These are phyloP conservation scores for Paulownia fortunei DNA, from an alignment of 257 asterid genomes.

Conservation along the genomic window DNA sequence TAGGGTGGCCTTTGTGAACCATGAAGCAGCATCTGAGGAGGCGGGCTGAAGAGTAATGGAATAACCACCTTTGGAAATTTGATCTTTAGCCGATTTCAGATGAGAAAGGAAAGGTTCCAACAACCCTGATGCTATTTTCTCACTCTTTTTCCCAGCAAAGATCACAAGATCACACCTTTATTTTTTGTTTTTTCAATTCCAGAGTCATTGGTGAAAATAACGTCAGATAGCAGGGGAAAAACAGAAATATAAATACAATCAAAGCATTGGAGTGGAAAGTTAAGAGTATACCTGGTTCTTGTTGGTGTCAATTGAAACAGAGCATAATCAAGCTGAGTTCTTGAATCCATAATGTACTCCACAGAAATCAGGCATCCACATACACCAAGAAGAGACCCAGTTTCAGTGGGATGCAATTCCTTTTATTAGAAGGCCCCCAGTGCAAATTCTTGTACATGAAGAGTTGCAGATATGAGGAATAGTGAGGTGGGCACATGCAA, in stretches of 20 bases:
- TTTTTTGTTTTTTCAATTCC: not conserved
- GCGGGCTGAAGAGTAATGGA: conserved; percentile 68
- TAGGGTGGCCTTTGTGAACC: conserved; percentile 82
- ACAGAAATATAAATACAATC: not conserved
- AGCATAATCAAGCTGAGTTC: conserved; percentile 65
- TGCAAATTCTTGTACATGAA: conserved; percentile 32
- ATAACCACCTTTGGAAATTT: conserved; percentile 80
- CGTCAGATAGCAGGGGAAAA: not conserved
- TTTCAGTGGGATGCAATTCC: not conserved
- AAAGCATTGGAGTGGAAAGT: not conserved
- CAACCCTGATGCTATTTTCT: conserved; percentile 81
- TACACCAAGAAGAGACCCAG: conserved; percentile 5
- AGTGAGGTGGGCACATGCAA: conserved; percentile 48
- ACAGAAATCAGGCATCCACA: not conserved
- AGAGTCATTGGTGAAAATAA: conserved; percentile 23
- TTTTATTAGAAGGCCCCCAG: not conserved
- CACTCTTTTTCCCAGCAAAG: conserved; percentile 65
- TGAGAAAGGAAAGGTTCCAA: conserved; percentile 76
- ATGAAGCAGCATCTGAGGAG: conserved; percentile 41
- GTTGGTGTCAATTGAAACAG: conserved; percentile 88
- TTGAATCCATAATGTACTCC: conserved; percentile 58
- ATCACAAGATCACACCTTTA: conserved; percentile 86
- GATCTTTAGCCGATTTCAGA: conserved; percentile 78
- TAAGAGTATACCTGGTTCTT: conserved; percentile 66
- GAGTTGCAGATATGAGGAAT: conserved; percentile 38